These are phyloP conservation scores for Bruguiera parviflora DNA, from an alignment of 345 rosid species.

Conservation along the genomic window DNA sequence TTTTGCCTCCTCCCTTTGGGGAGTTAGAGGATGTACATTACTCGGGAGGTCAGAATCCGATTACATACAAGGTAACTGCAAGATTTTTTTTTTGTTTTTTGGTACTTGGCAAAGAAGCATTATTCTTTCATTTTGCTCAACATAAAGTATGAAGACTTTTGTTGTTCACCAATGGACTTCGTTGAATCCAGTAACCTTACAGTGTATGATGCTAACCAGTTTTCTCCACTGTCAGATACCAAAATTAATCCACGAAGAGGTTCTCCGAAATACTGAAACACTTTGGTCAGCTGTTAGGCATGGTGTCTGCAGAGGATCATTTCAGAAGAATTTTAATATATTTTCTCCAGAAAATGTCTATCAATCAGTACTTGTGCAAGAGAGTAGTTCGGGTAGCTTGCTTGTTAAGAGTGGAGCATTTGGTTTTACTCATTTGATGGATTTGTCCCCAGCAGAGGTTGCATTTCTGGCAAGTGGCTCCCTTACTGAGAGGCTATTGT, in stretches of 20 bases:
- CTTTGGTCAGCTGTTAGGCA: slow-evolving; percentile 41
- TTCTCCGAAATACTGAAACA: slow-evolving; percentile 49
- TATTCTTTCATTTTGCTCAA: not conserved
- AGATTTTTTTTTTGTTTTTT: not conserved
- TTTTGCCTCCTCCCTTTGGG: slow-evolving; percentile 91
- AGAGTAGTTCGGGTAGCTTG: slow-evolving; percentile 32
- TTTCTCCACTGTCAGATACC: slow-evolving; percentile 59
- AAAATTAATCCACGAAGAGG: slow-evolving; percentile 60
- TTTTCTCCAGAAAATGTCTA: slow-evolving; percentile 64
- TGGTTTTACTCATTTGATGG: slow-evolving; percentile 75
- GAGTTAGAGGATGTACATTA: slow-evolving; percentile 86
- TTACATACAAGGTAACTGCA: slow-evolving; percentile 61
- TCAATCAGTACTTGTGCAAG: slow-evolving; percentile 46
- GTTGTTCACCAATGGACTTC: not conserved
- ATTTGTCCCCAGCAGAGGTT: slow-evolving; percentile 78
- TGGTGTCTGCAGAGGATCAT: slow-evolving; percentile 65
- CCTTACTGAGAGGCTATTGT: slow-evolving; percentile 67
- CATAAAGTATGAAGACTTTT: not conserved
- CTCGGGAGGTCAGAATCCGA: slow-evolving; percentile 79
- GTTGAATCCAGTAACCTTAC: not conserved
- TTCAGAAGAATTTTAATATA: slow-evolving; percentile 64
- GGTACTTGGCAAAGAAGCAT: not conserved
- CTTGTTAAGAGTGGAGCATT: slow-evolving; percentile 62
- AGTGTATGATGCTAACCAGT: not conserved
- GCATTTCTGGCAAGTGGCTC: slow-evolving; percentile 71